Conservation (phyloP, 768 basidiomycete genomes). For the Auriscalpium vulgare region DNA sequence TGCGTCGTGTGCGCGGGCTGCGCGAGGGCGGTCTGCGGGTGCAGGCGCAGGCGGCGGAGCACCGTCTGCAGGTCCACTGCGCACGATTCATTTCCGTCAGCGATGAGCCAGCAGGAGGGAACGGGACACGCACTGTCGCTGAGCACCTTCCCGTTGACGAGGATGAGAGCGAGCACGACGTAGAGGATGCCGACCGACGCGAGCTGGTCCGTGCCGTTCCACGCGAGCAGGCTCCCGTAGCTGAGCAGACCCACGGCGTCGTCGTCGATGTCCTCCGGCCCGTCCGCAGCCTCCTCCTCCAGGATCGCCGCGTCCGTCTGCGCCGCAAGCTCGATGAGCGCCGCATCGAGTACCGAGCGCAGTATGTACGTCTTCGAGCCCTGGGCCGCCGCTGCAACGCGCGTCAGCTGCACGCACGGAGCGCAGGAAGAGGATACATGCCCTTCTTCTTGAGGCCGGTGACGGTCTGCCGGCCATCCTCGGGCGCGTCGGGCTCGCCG, state of each 20-base stretch:
- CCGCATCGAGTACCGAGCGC: constrained; percentile 59
- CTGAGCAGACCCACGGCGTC: constrained; percentile 35
- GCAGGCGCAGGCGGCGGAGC: constrained; percentile 63
- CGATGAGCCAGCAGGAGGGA: neutral
- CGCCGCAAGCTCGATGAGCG: constrained; percentile 55
- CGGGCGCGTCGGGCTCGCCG: constrained; percentile 11
- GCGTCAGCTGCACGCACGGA: neutral
- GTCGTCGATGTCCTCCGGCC: constrained; percentile 43
- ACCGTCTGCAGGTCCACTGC: constrained; percentile 66
- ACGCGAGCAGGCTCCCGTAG: constrained; percentile 67
- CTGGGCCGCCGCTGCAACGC: constrained; percentile 37
- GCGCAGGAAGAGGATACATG: constrained; percentile 17
- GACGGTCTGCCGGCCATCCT: constrained; percentile 7
- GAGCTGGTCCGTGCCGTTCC: constrained; percentile 62
- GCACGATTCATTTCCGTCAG: neutral
- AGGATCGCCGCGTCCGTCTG: constrained; percentile 35
- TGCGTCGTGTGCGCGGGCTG: constrained; percentile 44
- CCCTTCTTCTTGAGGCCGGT: constrained; percentile 65
- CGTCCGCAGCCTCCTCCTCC: constrained; percentile 42
- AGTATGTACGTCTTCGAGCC: constrained; percentile 80
- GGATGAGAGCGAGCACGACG: constrained; percentile 72
- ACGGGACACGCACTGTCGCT: constrained; percentile 54
- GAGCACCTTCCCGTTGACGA: constrained; percentile 72
- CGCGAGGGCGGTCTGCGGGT: constrained; percentile 38
- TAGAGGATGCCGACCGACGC: constrained; percentile 68